These are phyloP conservation scores for Sclerotinia borealis DNA, from an alignment of 2,329 filamentous ascomycete species.

Conservation along the genomic window DNA sequence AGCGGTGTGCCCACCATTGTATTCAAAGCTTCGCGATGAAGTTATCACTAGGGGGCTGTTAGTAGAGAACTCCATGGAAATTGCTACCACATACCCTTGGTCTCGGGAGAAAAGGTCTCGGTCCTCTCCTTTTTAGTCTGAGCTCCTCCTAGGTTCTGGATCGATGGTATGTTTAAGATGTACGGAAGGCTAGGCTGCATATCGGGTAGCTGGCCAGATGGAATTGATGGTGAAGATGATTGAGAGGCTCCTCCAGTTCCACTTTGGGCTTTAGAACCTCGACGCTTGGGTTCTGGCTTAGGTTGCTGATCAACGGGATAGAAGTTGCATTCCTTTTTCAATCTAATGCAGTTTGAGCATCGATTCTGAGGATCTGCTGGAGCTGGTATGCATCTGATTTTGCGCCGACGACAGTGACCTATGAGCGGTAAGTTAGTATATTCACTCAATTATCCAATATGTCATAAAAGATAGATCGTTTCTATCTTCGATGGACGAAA, in stretches of 20 bases:
- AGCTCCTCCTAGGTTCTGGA: constrained; percentile 41
- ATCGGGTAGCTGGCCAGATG: constrained; percentile 39
- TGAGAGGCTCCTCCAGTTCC: constrained; percentile 36
- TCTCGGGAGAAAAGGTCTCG: constrained; percentile 32
- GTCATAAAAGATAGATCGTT: constrained; percentile 5
- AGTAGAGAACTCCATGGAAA: constrained; percentile 15
- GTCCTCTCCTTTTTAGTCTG: constrained; percentile 37
- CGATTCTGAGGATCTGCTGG: constrained; percentile 66
- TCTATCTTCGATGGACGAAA: constrained; percentile 10
- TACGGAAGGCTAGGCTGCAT: constrained; percentile 38
- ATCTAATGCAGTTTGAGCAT: constrained; percentile 85
- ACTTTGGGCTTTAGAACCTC: constrained; percentile 35
- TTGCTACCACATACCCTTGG: constrained; percentile 25
- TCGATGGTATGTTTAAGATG: constrained; percentile 40
- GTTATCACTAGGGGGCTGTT: constrained; percentile 24
- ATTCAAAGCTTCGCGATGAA: constrained; percentile 29
- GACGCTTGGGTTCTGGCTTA: constrained; percentile 39
- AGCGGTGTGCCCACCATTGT: constrained; percentile 25
- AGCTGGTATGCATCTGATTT: constrained; percentile 83
- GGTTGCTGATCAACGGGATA: constrained; percentile 77
- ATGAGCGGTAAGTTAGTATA: constrained; percentile 17
- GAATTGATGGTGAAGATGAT: constrained; percentile 44
- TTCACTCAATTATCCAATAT: not conserved
- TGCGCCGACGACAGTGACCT: constrained; percentile 89
- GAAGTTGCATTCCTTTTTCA: constrained; percentile 94